Base-by-base conservation (phyloP, 208 protist genomes). In the Leishmania tropica region DNA sequence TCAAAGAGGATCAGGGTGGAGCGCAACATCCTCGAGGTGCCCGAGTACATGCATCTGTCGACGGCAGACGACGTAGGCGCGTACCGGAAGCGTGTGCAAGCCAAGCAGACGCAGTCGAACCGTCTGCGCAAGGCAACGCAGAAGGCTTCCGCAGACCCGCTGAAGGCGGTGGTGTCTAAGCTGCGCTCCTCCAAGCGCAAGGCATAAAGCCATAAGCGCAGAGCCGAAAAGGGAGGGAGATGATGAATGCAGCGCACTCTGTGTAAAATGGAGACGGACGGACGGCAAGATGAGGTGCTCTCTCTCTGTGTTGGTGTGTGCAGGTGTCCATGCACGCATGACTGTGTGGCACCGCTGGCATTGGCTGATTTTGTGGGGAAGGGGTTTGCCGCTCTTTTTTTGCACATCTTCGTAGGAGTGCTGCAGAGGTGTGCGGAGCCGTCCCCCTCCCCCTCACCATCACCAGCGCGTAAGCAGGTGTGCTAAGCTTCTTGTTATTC, bases 1-100 rank as follows among this genome's bases (percentile, higher is more conserved):
- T 92, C 95, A 37, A 90, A 95, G 79, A 83, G 89, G 48, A 95
- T 97, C 19, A 92, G 91, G 72, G 90, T 98, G 40, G 89, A 96
- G 82, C 92, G 97, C 74, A 88, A 98, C 42, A 80, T 98, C 67
- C 79, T 95, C 35, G 97, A 99, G 35, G 85, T 98, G n/a, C 95
- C 95, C 6, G 83, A 93, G 54, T 98, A 98, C 86, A 97, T 98
- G 93, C 81, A 88, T 54, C 83, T 97, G 70, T 71, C 89, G 17
- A 83, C 83, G 0, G 88, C 90, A n/a, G 95, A 97, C 45, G 87
- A 94, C 37, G 85, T 89, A 6, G 84, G 79, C n/a, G 76, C 87
- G n/a, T 98, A 95, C 86, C 87, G 87, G 21, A 85, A 92, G 81
- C 94, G 96, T 51, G 94, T 97, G 67, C 84, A 88, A 51, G 86